Evolutionary conservation across 208 protist species (phyloP), one percentile per base, ranked within the genome.

Genomic region (Trypanosoma cruzi): DNA sequence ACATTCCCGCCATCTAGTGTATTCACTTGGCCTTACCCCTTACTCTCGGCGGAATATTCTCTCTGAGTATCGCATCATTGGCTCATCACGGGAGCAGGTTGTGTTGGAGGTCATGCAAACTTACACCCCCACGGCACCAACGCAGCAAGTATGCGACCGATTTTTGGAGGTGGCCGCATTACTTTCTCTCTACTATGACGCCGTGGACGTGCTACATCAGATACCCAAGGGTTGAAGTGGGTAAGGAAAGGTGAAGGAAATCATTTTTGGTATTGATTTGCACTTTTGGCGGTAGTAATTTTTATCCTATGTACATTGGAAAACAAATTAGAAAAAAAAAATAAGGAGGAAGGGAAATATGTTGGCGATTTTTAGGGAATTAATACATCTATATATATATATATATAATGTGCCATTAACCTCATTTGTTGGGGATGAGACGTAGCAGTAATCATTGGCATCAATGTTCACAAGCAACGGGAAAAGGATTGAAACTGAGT

Each of bases 171-270:
- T 93, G 1, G 81, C 90, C 1, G 74, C 80, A 1, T 77, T 96
- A 14, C 84, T 93, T 10, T 93, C 90, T 14, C 72, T 88, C 22
- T 96, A 93, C 62, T 96, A 90, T 58, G 84, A 91, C 44, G 87
- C 85, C 10, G 67, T 89, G 37, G 86, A 92, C 32, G 26, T 55
- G 3, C 55, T 79, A 22, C 61, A 79, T 46, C 58, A 70, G 28
- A 62, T 55, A 31, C 66, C 66, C 57, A 74, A 68, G 53, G 53
- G 16, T 34, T 78, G 24, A 49, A n/a, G n/a, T 60, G 28, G 34
- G 13, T 11, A 18, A 24, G 50, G 57, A 29, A 36, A 42, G 20
- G 22, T 29, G 32, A 31, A 29, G 26, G 31, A 50, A 24, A 32
- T 22, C 3, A 37, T n/a, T 0, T n/a, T 8, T 4, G 20, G 29